These are phyloP conservation scores for Populus hybrid DNA, from an alignment of 441 rosid species.

Conservation along the genomic window DNA sequence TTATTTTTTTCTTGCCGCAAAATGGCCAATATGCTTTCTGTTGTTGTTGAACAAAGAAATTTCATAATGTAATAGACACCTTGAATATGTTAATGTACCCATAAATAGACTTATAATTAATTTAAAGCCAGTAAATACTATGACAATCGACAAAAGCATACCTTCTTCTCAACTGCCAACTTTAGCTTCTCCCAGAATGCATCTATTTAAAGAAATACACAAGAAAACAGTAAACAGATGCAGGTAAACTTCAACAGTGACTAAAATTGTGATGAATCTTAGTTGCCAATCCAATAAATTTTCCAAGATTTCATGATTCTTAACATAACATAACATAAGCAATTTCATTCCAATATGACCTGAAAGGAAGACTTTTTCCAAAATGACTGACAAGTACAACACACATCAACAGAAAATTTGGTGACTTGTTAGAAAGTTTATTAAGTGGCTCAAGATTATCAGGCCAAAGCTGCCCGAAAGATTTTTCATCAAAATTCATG, in stretches of 20 bases:
- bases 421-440: background rate
- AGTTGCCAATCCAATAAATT: background rate
- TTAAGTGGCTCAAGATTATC: background rate
- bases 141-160: conserved; percentile 17
- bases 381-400: background rate
- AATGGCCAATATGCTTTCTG: background rate
- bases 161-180: conserved; percentile 60
- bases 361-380: background rate
- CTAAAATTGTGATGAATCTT: background rate
- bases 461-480: background rate
- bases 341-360: background rate
- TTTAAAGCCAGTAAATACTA: background rate
- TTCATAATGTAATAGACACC: background rate
- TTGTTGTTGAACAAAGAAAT: background rate
- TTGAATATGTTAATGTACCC: background rate
- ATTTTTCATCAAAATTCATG: background rate
- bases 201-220: conserved; percentile 36
- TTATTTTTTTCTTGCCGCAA: background rate
- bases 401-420: background rate
- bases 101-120: background rate
- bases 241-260: background rate
- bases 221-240: background rate
- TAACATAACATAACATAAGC: background rate
- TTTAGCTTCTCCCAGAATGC: conserved; percentile 78
- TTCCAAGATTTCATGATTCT: background rate